Evolutionary conservation across 495 filamentous ascomycete genomes (phyloP).

Genomic region (Podospora australis): DNA sequence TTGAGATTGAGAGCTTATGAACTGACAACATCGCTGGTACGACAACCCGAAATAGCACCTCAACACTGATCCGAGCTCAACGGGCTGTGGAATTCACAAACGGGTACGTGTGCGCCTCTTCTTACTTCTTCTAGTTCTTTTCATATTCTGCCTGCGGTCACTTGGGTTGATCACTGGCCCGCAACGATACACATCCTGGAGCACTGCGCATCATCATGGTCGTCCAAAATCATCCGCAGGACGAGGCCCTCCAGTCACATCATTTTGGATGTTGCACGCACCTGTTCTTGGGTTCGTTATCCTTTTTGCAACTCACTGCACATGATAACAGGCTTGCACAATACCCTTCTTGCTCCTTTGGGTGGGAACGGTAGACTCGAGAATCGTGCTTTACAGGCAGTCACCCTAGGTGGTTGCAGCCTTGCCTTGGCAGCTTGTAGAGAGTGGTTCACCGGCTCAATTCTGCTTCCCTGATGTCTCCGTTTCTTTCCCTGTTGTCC

Average conservation of each 20-base stretch:
- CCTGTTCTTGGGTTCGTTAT: too few species aligned
- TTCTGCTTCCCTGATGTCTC: background rate
- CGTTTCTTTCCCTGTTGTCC: background rate
- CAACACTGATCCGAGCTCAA: slow-evolving; percentile 1
- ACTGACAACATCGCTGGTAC: background rate
- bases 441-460: slow-evolving; percentile 3
- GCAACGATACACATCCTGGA: slow-evolving; percentile 16
- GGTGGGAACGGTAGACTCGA: too few species aligned
- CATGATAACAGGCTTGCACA: too few species aligned
- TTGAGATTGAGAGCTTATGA: background rate
- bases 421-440: too few species aligned
- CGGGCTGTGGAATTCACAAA: slow-evolving; percentile 3
- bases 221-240: background rate
- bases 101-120: slow-evolving; percentile 19
- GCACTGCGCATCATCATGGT: background rate
- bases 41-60: background rate
- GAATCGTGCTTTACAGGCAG: too few species aligned
- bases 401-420: too few species aligned
- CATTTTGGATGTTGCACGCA: too few species aligned
- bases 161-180: slow-evolving; percentile 12
- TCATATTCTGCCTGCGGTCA: slow-evolving; percentile 8
- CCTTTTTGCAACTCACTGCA: too few species aligned
- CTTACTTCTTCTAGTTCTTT: too few species aligned
- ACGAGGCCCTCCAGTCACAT: too few species aligned
- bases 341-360: too few species aligned